These are phyloP conservation scores for Ascosphaera pollenicola DNA, from an alignment of 2,329 filamentous ascomycete genomes.

Conservation along the genomic window DNA sequence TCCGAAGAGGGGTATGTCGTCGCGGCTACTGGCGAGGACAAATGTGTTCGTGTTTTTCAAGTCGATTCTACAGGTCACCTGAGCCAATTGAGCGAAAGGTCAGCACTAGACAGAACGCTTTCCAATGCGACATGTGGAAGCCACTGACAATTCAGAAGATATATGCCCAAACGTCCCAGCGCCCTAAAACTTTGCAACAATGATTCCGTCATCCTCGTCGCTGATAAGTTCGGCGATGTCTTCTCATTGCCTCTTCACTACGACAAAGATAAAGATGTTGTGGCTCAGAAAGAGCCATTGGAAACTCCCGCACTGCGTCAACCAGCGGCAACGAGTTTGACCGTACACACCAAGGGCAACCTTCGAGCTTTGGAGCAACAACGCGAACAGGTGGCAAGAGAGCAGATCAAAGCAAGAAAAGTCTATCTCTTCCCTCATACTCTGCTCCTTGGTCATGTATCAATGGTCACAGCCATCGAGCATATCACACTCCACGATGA, in stretches of 20 bases:
- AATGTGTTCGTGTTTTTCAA: conserved; percentile 64
- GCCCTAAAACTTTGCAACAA: conserved; percentile 49
- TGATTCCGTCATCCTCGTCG: conserved; percentile 51
- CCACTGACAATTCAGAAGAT: conserved; percentile 28
- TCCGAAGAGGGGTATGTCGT: conserved; percentile 45
- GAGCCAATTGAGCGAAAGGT: conserved; percentile 51
- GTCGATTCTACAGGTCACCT: conserved; percentile 40
- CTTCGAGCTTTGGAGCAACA: conserved; percentile 34
- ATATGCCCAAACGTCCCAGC: conserved; percentile 77
- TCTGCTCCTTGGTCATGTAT: conserved; percentile 78
- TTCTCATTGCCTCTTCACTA: conserved; percentile 65
- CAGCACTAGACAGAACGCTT: conserved; percentile 9
- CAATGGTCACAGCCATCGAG: conserved; percentile 63
- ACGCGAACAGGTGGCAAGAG: no score
- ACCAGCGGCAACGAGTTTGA: conserved; percentile 33
- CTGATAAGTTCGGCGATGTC: conserved; percentile 94
- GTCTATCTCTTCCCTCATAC: conserved; percentile 45
- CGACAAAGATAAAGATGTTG: conserved; percentile 13
- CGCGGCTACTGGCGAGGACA: conserved; percentile 75
- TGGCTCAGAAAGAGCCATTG: conserved; percentile 16
- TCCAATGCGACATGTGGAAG: no score
- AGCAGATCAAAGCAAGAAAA: conserved; percentile 20
- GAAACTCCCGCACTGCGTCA: conserved; percentile 17
- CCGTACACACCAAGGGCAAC: conserved; percentile 41
- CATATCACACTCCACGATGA: conserved; percentile 27